Conservation (phyloP, 305 asterid genomes). For the Rubia tinctorum region DNA sequence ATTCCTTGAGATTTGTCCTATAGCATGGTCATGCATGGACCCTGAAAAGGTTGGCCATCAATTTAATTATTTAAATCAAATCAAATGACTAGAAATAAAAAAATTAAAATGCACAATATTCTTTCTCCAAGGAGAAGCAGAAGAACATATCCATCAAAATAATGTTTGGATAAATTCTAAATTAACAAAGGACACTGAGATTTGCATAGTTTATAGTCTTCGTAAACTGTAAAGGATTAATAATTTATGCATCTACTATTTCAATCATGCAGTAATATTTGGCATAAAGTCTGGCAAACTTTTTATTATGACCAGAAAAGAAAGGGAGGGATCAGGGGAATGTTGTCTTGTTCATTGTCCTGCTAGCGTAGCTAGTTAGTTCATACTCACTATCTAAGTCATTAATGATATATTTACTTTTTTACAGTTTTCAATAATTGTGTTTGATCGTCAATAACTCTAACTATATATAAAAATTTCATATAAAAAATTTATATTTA, state of each 20-base stretch:
- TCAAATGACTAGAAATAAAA: not conserved
- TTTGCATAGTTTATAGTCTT: not conserved
- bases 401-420: too few relatives aligned
- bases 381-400: too few relatives aligned
- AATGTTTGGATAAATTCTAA: constrained; percentile 1
- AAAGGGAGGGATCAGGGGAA: not conserved
- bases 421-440: too few relatives aligned
- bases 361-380: not conserved
- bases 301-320: constrained; percentile 8
- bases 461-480: too few relatives aligned
- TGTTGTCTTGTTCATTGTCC: constrained; percentile 16
- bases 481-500: too few relatives aligned
- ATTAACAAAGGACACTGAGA: constrained; percentile 9
- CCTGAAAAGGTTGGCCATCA: constrained; percentile 17
- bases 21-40: constrained; percentile 11
- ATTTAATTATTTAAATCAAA: constrained; percentile 11
- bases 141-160: constrained; percentile 14
- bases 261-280: constrained; percentile 17
- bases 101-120: constrained; percentile 18
- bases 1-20: constrained; percentile 29
- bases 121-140: constrained; percentile 22
- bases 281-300: constrained; percentile 10
- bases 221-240: constrained; percentile 8
- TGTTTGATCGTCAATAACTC: too few relatives aligned
- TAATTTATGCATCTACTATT: not conserved